phyloP scores from a whole-genome alignment of 1,139 yeast species.

The Blastobotrys ciferrii region DNA sequence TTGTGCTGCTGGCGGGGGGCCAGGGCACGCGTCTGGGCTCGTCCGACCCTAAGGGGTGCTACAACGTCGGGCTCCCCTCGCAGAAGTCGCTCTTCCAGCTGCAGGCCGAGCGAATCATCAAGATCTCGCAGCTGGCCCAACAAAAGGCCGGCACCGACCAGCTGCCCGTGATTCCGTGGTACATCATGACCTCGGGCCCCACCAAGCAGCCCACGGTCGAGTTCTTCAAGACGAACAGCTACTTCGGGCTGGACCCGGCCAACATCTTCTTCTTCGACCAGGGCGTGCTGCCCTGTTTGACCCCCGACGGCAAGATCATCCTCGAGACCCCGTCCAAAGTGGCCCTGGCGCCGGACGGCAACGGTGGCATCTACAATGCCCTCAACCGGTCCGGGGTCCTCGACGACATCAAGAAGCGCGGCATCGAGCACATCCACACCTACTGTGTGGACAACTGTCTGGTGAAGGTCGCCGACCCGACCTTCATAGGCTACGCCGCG shows the following conservation, averaged over 20 bases:
- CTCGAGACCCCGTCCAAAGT: conserved; percentile 54
- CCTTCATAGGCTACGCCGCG: conserved; percentile 84
- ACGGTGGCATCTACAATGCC: conserved; percentile 94
- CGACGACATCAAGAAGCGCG: conserved; percentile 64
- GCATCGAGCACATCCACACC: conserved; percentile 88
- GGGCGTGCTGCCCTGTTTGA: conserved; percentile 91
- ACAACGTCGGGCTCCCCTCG: conserved; percentile 81
- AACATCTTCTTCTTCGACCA: conserved; percentile 86
- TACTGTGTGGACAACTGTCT: conserved; percentile 94
- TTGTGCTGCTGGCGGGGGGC: conserved; percentile 94
- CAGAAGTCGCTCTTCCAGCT: conserved; percentile 81
- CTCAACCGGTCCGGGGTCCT: conserved; percentile 62
- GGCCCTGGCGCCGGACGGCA: conserved; percentile 94
- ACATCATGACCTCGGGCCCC: conserved; percentile 94
- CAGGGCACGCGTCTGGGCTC: conserved; percentile 96
- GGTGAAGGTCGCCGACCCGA: conserved; percentile 93
- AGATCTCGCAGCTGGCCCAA: conserved; percentile 59
- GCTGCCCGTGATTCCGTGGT: conserved; percentile 62
- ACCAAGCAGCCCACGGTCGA: conserved; percentile 74
- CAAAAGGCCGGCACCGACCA: conserved; percentile 30
- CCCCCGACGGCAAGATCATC: conserved; percentile 69
- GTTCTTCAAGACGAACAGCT: conserved; percentile 59
- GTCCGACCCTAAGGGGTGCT: conserved; percentile 89
- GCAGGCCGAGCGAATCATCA: conserved; percentile 81
- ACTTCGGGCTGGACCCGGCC: conserved; percentile 62